Conservation (phyloP, 345 rosid genomes). For the Eucalyptus microcorys region DNA sequence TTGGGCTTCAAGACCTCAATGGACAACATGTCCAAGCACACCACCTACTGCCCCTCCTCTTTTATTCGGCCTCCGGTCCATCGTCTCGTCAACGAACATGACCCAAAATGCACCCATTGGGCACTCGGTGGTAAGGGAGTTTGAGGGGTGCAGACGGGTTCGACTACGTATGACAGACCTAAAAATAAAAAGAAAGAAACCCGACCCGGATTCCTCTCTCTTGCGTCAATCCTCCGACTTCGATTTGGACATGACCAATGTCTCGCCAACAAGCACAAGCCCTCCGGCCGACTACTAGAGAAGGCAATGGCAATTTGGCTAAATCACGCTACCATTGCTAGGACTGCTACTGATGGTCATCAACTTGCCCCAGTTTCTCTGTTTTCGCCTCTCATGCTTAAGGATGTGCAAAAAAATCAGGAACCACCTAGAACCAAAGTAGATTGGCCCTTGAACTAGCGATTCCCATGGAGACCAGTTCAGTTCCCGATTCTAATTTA, state of each 20-base stretch:
- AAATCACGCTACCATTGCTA: background rate
- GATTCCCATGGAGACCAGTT: background rate
- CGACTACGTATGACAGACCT: background rate
- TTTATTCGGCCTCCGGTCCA: background rate
- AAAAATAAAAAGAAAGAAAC: too few species aligned
- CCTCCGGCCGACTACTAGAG: background rate
- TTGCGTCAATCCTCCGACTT: background rate
- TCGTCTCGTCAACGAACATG: background rate
- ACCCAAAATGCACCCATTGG: background rate
- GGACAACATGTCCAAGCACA: background rate
- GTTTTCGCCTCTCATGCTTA: background rate
- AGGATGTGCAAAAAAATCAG: background rate
- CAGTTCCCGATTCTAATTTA: rapidly evolving
- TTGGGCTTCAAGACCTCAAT: background rate
- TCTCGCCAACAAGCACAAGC: background rate
- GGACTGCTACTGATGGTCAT: background rate
- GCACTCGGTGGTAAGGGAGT: background rate
- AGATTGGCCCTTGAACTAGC: background rate
- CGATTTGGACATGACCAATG: background rate
- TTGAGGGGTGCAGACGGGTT: background rate
- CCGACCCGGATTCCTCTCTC: background rate
- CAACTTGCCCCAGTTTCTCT: background rate
- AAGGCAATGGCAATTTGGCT: background rate
- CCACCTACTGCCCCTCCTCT: background rate
- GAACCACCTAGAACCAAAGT: too few species aligned